These are phyloP conservation scores for Thelonectria olida DNA, from an alignment of 2,329 filamentous ascomycete species.

Conservation along the genomic window DNA sequence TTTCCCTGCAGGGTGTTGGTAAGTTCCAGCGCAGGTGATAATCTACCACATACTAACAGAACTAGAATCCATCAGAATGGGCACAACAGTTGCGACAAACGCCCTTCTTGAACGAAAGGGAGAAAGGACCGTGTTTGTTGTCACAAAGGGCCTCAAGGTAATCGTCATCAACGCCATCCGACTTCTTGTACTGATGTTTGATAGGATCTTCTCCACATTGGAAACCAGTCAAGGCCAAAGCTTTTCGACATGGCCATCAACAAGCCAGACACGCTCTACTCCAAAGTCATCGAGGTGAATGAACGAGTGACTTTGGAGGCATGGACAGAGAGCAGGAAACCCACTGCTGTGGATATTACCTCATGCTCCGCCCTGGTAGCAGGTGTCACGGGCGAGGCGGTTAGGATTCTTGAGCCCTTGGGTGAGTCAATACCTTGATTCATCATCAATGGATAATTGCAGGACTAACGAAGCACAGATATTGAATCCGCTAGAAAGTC, in stretches of 20 bases:
- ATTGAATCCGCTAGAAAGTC: constrained; percentile 9
- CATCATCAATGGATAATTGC: not conserved
- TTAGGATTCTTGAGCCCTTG: constrained; percentile 70
- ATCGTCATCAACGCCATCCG: not conserved
- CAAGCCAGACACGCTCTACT: constrained; percentile 87
- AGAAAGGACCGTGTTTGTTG: constrained; percentile 84
- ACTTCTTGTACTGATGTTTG: not conserved
- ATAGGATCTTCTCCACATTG: constrained; percentile 84
- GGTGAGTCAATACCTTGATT: constrained; percentile 56
- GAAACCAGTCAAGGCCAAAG: constrained; percentile 85
- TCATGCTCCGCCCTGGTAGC: constrained; percentile 50
- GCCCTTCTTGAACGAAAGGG: constrained; percentile 89
- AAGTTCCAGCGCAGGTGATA: not conserved
- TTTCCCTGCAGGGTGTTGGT: constrained; percentile 47
- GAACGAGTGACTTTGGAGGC: constrained; percentile 91
- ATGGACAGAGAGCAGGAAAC: constrained; percentile 73
- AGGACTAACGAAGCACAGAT: not conserved
- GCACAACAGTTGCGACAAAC: constrained; percentile 92
- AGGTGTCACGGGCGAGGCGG: constrained; percentile 73
- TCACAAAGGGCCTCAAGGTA: constrained; percentile 79
- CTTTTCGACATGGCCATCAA: constrained; percentile 90
- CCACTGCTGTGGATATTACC: constrained; percentile 61
- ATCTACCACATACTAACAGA: constrained; percentile 68
- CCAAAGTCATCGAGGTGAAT: constrained; percentile 83
- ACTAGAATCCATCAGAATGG: constrained; percentile 92